Conservation (phyloP, 1,284 basidiomycete species). For the Cutaneotrichosporon cavernicola region DNA sequence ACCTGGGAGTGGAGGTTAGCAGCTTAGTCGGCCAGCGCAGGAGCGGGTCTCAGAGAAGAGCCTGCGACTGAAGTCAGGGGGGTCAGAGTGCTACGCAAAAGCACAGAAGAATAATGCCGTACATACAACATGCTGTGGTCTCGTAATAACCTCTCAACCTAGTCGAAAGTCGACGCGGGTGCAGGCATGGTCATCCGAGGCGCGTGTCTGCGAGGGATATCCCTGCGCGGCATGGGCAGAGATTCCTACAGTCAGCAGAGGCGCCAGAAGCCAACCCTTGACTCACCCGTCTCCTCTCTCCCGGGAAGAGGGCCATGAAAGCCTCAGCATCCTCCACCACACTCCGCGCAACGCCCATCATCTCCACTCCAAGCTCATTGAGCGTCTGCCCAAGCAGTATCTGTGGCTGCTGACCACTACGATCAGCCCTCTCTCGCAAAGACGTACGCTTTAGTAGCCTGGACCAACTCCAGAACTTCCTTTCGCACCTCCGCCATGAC, state of each 20-base stretch:
- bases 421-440: background rate
- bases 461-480: background rate
- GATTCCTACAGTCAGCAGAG: background rate
- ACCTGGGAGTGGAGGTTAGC: no score
- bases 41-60: no score
- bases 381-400: background rate
- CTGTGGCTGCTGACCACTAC: background rate
- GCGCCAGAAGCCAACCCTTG: background rate
- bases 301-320: slow-evolving; percentile 22
- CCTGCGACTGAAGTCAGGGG: no score
- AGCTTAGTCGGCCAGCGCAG: no score
- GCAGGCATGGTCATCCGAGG: background rate
- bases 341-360: slow-evolving; percentile 13
- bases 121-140: background rate
- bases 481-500: background rate
- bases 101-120: background rate
- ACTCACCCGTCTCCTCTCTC: slow-evolving; percentile 1
- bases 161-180: background rate
- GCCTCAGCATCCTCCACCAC: slow-evolving; percentile 20
- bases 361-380: slow-evolving; percentile 4
- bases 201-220: background rate
- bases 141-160: background rate
- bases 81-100: background rate
- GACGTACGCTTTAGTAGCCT: background rate
- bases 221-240: background rate